Evolutionary conservation across 257 asterid genomes (phyloP), one percentile per base, ranked within the genome.

Genomic region (Thymus mandschuricus): DNA sequence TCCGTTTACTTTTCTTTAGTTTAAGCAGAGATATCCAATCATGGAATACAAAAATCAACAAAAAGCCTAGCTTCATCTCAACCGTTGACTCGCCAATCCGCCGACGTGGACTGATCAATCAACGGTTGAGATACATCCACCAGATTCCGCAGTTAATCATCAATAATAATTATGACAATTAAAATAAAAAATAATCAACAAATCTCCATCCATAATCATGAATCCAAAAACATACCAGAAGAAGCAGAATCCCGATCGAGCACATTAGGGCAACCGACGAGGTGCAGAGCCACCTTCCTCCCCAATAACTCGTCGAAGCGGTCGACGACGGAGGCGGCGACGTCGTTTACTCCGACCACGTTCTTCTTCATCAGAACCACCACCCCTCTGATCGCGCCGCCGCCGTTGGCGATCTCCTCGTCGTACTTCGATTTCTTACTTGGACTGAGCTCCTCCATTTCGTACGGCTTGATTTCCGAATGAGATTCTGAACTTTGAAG

Each of bases 301-400:
- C 96, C 91, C 29, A 68, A 49, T 5, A 88, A 7, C 48, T 92
- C 98, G 55, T 83, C 86, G 5, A 82, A 1, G 10, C 83, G 78
- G 62, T 90, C 96, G 72, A 76, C 12, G 12, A 76, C 68, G 0
- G 92, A 78, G 8, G 88, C 87, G 8, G 49, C 70, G 2, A 82
- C 28, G 48, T 83, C 74, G 9, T 66, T 87, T 28, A 86, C 33
- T 29, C 81, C 90, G 61, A 87, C 10, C 27, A 71, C 44, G 45
- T 78, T 89, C 64, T 86, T 92, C 91, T 87, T 89, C 86, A 81
- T 81, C 79, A 92, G 74, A 13, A 87, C 89, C 28, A 85, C 92
- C n/a, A 34, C 80, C 48, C 98, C 98, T 54, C 60, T 80, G 0
- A 92, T 75, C 69, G 68, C 76, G 68, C 30, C 63, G 41, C 54